These are phyloP conservation scores for Arctostaphylos glauca DNA, from an alignment of 148 eudicot genomes.

Conservation along the genomic window DNA sequence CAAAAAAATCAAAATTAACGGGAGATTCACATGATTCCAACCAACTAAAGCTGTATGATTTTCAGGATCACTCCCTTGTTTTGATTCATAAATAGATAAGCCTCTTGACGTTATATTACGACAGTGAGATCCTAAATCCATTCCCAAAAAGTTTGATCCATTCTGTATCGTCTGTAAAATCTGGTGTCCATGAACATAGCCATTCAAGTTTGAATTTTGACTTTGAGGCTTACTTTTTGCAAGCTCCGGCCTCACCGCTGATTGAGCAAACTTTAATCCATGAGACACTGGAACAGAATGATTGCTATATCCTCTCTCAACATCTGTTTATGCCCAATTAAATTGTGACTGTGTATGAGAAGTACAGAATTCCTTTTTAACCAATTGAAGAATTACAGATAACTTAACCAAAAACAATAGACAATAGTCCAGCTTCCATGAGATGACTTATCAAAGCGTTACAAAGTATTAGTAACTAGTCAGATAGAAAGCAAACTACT, in stretches of 20 bases:
- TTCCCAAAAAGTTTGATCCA: conserved; percentile 59
- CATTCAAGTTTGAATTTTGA: conserved; percentile 50
- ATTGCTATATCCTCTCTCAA: conserved; percentile 52
- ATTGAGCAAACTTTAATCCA: conserved; percentile 47
- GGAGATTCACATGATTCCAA: conserved; percentile 53
- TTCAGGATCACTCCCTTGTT: conserved; percentile 50
- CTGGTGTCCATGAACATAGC: conserved; percentile 47
- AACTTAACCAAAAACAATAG: not conserved
- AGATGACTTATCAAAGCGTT: not conserved
- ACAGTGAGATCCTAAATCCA: conserved; percentile 55
- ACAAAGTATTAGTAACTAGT: not conserved
- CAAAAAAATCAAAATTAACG: conserved; percentile 64
- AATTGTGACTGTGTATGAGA: not conserved
- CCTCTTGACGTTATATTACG: conserved; percentile 48
- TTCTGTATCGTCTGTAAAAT: conserved; percentile 46
- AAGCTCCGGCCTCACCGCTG: conserved; percentile 52
- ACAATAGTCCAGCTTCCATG: not conserved
- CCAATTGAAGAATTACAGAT: not conserved
- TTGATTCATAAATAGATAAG: conserved; percentile 49
- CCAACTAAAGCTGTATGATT: conserved; percentile 36
- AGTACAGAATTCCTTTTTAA: not conserved
- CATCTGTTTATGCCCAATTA: conserved; percentile 35
- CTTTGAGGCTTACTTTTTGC: conserved; percentile 40
- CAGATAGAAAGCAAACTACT: not conserved
- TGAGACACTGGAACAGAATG: conserved; percentile 47